These are phyloP conservation scores for Trichophyton benhamiae DNA, from an alignment of 2,329 filamentous ascomycete genomes.

Conservation along the genomic window DNA sequence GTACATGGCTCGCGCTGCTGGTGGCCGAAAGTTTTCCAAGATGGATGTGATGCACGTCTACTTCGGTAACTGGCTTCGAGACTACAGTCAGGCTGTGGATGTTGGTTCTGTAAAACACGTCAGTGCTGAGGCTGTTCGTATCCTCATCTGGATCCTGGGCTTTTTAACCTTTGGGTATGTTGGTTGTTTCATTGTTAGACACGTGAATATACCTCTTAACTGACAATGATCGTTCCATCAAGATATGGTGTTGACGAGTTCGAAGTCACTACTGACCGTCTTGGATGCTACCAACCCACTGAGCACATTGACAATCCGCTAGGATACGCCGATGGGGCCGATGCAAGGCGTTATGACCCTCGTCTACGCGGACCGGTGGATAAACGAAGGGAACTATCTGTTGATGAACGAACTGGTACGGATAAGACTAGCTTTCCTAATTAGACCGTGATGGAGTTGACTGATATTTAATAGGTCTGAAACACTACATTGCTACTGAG, in stretches of 20 bases:
- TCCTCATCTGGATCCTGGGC: constrained; percentile 75
- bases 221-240: background rate
- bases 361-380: constrained; percentile 73
- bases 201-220: background rate
- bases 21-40: constrained; percentile 75
- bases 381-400: constrained; percentile 61
- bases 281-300: constrained; percentile 70
- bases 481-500: constrained; percentile 92
- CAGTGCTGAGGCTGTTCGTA: constrained; percentile 78
- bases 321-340: constrained; percentile 77
- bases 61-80: constrained; percentile 89
- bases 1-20: constrained; percentile 49
- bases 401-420: constrained; percentile 59
- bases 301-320: constrained; percentile 73
- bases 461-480: constrained; percentile 42
- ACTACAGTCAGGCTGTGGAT: constrained; percentile 90
- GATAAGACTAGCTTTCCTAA: constrained; percentile 11
- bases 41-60: constrained; percentile 80
- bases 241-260: constrained; percentile 63
- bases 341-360: constrained; percentile 69
- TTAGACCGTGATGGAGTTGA: background rate
- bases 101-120: constrained; percentile 86
- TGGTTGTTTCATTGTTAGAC: background rate
- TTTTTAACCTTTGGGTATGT: constrained; percentile 74
- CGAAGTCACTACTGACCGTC: constrained; percentile 64